Base-by-base conservation (phyloP, 2,329 filamentous ascomycete species). In the Phaeosphaeria sp. region DNA sequence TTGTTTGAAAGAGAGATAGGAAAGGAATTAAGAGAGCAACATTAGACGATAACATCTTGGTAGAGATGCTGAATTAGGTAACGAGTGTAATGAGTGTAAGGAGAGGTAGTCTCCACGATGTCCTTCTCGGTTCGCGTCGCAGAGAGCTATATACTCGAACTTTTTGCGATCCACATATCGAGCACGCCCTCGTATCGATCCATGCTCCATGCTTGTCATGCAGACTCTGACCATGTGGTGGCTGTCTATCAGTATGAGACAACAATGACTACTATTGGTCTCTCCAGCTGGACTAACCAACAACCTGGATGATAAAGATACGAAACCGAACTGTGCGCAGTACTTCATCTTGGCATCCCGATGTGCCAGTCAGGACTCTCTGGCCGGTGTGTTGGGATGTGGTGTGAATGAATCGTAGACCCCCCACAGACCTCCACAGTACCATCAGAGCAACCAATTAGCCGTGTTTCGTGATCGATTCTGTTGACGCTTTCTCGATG, bases 21-120 rank as follows among this genome's bases (percentile, higher is more conserved):
- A 64, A 58, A 43, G 59, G 22, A 43, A 52, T 27, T 18, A 50
- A 52, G 56, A 63, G 44, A 52, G 55, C 17, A 23, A 56, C 15
- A 22, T 23, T 23, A 27, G 39, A 42, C 17, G 42, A 22, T n/a
- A 23, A 27, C 55, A 58, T 58, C n/a, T 50, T 54, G 41, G 33
- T 21, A 44, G 18, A 41, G 15, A 7, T n/a, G 27, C 42, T 36
- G 30, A 13, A 36, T 36, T 36, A 36, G 30, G 30, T 36, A 36
- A 36, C 30, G 30, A 36, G 13, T 36, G 30, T 36, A 36, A 36
- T 36, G 30, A 36, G 30, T 36, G 11, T 36, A 36, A 36, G 30
- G 30, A 36, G 30, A 36, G 30, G 30, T 36, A 36, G 30, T 36
- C 30, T 36, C 30, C 30, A 11, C 6, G 11, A 11, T 7, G 13